Conservation (phyloP, 75 land plant genomes). For the Selaginella tamariscina region DNA sequence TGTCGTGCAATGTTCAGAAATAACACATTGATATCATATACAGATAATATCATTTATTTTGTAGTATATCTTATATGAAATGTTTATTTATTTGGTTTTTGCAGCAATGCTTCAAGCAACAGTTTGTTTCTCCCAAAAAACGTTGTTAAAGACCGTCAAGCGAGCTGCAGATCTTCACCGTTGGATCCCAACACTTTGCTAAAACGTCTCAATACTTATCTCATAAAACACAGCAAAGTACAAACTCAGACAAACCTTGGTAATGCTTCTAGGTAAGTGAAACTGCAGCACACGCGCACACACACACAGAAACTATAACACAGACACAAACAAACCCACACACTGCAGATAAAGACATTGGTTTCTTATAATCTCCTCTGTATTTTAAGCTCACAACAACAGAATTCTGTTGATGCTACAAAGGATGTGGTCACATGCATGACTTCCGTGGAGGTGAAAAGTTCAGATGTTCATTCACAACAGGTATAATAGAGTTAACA, state of each 20-base stretch:
- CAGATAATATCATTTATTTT: background rate
- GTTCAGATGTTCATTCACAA: background rate
- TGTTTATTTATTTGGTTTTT: background rate
- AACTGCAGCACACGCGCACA: too few relatives aligned
- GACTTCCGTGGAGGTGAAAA: background rate
- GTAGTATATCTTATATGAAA: background rate
- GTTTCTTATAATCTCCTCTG: too few relatives aligned
- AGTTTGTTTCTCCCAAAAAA: conserved; percentile 2
- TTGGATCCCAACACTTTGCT: background rate
- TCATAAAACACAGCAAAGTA: background rate
- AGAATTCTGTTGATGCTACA: background rate
- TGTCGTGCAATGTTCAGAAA: background rate
- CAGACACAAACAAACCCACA: too few relatives aligned
- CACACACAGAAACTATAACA: too few relatives aligned
- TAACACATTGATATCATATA: background rate
- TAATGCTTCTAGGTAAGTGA: background rate
- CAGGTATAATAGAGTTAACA: too few relatives aligned
- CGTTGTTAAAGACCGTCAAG: background rate
- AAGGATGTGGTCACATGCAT: background rate
- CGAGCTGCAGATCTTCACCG: background rate
- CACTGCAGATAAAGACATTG: too few relatives aligned
- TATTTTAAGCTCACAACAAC: background rate
- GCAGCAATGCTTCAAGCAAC: background rate
- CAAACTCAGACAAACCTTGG: background rate
- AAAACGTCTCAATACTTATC: background rate